A percentile compares a stretch with the other conserved stretches of the same genome.
Evolutionary conservation across 2,329 filamentous ascomycete species (phyloP).

Genomic region (Lachnellula occidentalis): DNA sequence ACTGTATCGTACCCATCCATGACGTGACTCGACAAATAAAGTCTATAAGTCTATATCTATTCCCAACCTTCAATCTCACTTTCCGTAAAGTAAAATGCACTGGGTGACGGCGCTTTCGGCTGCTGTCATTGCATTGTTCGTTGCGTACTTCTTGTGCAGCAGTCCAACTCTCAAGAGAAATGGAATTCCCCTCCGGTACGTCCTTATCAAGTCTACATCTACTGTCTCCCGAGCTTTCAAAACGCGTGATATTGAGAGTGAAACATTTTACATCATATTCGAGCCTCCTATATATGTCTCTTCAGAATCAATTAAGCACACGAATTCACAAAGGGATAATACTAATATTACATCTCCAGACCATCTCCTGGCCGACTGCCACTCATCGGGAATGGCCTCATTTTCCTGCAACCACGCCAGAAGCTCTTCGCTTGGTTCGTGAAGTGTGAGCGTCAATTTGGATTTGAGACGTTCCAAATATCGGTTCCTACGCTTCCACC

Average conservation of each 20-base stretch:
- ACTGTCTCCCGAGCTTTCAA: no score
- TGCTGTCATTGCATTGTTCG: constrained; percentile 3
- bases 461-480: constrained; percentile 56
- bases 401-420: constrained; percentile 55
- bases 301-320: neutral
- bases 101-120: constrained; percentile 13
- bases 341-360: constrained; percentile 13
- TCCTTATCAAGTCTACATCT: constrained; percentile 1
- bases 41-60: no score
- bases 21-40: neutral
- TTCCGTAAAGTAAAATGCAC: constrained; percentile 18
- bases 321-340: neutral
- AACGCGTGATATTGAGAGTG: neutral
- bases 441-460: constrained; percentile 49
- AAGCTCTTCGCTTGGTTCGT: constrained; percentile 59
- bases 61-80: neutral
- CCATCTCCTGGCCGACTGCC: constrained; percentile 36
- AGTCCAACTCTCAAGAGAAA: constrained; percentile 24
- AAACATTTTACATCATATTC: neutral
- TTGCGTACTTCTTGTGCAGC: constrained; percentile 15
- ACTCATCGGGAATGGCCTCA: constrained; percentile 54
- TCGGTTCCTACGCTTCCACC: constrained; percentile 57
- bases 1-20: neutral
- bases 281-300: neutral
- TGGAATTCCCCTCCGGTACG: constrained; percentile 27